Conservation (phyloP, 2,329 filamentous ascomycete genomes). For the Teratosphaeria nubilosa region DNA sequence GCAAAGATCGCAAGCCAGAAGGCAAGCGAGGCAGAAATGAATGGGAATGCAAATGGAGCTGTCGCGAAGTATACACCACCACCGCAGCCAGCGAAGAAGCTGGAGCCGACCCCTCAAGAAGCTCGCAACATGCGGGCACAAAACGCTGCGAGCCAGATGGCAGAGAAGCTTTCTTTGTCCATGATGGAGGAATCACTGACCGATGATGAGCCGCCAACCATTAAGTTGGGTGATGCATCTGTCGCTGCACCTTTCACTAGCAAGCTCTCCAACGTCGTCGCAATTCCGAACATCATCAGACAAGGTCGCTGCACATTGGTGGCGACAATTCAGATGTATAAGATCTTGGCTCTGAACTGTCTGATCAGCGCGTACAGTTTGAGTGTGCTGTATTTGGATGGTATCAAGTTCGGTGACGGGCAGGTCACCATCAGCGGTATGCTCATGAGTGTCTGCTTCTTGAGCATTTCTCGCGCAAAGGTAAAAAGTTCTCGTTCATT, state of each 20-base stretch:
- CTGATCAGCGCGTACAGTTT: constrained; percentile 96
- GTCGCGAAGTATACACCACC: constrained; percentile 17
- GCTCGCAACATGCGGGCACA: constrained; percentile 48
- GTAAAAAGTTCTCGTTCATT: constrained; percentile 28
- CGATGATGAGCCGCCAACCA: constrained; percentile 82
- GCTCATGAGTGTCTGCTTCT: constrained; percentile 99
- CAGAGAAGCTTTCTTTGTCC: constrained; percentile 72
- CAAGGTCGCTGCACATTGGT: constrained; percentile 96
- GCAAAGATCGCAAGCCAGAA: constrained; percentile 41
- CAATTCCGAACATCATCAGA: constrained; percentile 95
- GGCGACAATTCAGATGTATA: constrained; percentile 99
- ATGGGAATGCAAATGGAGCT: constrained; percentile 16
- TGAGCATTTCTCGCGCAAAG: constrained; percentile 95
- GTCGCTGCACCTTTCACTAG: constrained; percentile 96
- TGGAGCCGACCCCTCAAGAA: constrained; percentile 35
- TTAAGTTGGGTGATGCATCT: constrained; percentile 94
- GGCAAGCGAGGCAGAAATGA: constrained; percentile 43
- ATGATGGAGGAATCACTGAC: constrained; percentile 89
- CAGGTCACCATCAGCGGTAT: constrained; percentile 98
- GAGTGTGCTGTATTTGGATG: constrained; percentile 90
- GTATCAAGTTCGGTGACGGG: constrained; percentile 97
- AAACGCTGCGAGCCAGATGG: constrained; percentile 65
- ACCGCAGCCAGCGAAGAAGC: constrained; percentile 9
- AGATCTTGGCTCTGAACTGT: constrained; percentile 91
- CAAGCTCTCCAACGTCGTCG: constrained; percentile 92